Evolutionary conservation across 371 early-diverging fungal species (phyloP), one percentile per base, ranked within the genome.

Genomic region (Zychaea mexicana): DNA sequence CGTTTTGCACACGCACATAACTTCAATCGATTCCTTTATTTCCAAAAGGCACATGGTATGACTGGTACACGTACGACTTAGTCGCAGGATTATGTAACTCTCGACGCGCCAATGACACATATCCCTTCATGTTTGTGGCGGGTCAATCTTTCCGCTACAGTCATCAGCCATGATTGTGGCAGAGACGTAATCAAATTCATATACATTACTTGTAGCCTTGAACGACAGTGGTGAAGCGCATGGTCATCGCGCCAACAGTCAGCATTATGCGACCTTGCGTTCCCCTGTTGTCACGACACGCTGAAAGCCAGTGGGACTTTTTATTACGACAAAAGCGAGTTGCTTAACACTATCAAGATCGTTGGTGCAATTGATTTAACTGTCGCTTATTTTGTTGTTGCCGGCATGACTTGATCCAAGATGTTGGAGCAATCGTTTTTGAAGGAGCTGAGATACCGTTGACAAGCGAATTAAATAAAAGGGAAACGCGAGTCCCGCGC

Each of bases 21-120:
- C 67, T 0, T 53, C 69, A 10, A 86, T 88, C 2, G 64, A 74
- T 1, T 86, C 79, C 0, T 70, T 78, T 58, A 33, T 82, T 89
- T 73, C 89, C 88, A 4, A 17, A 61, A 2, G 83, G 85, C 8
- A 61, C 69, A 0, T 86, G 88, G 88, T 88, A 88, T 59, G 82
- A 83, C 31, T 77, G 72, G 70, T 77, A 71, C 63, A 72, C 60
- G 26, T 58, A 67, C 33, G 64, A 68, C 27, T 24, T 52, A 15
- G 33, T 62, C 17, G 22, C 39, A 10, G 57, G 57, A 30, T 12
- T 57, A 42, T 9, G 58, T 46, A 21, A 60, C 60, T 9, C 64
- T 81, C 12, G 75, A 78, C 53, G 81, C 84, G 26, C 78, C 79
- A 30, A 52, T 83, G 28, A 70, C 72, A 1, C 72, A 71, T 32